These are phyloP conservation scores for Excoecaria agallocha DNA, from an alignment of 345 rosid species.

Conservation along the genomic window DNA sequence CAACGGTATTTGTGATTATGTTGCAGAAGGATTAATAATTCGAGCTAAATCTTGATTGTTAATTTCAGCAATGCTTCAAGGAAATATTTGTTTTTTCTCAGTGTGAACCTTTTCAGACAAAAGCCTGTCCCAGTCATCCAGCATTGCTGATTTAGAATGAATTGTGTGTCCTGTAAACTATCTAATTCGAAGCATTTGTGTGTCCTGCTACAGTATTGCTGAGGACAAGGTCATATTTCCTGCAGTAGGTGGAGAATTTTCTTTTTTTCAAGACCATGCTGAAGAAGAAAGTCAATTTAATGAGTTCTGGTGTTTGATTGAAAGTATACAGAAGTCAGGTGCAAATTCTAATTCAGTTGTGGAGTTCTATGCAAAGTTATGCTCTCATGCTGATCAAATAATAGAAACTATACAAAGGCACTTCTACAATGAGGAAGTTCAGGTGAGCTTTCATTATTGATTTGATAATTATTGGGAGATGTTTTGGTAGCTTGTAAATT, in stretches of 20 bases:
- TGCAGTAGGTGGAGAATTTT: slow-evolving; percentile 70
- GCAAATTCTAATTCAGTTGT: slow-evolving; percentile 64
- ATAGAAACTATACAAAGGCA: slow-evolving; percentile 71
- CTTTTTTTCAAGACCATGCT: slow-evolving; percentile 72
- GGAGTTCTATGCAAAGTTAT: slow-evolving; percentile 69
- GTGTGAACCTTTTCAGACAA: neutral
- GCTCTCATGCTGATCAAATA: slow-evolving; percentile 85
- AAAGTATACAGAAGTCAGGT: slow-evolving; percentile 70
- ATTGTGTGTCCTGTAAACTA: neutral
- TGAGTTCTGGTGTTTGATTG: slow-evolving; percentile 71
- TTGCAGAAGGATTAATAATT: neutral
- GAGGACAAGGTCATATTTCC: slow-evolving; percentile 92
- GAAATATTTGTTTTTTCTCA: neutral
- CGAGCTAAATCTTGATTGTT: neutral
- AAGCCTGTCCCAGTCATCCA: neutral
- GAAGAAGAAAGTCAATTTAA: slow-evolving; percentile 82
- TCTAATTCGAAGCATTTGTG: slow-evolving; percentile 2
- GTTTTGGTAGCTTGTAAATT: slow-evolving; percentile 11
- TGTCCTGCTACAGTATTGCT: slow-evolving; percentile 63
- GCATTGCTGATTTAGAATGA: neutral
- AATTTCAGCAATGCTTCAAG: neutral
- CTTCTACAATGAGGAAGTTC: slow-evolving; percentile 77
- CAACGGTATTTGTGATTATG: neutral
- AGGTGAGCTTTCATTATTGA: slow-evolving; percentile 45
- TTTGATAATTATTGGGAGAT: neutral